Evolutionary conservation across 495 filamentous ascomycete genomes (phyloP).

Genomic region (Penicillium canariense): DNA sequence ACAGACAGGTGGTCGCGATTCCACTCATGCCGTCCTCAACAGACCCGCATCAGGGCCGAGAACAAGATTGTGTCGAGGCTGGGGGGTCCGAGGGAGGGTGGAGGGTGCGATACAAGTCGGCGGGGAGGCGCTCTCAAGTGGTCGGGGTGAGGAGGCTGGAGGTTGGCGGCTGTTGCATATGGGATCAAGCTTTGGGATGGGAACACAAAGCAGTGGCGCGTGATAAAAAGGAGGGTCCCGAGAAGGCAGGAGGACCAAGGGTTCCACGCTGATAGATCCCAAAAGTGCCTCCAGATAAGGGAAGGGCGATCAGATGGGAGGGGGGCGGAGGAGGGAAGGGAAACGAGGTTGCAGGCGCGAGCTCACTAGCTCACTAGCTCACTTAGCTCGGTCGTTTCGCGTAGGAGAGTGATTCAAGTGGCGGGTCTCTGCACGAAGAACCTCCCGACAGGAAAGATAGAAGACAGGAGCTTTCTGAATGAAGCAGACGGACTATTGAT

Average conservation of each 20-base stretch:
- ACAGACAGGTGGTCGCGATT: conserved; percentile 43
- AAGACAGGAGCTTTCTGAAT: no score
- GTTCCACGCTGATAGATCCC: neutral
- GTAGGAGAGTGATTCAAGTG: no score
- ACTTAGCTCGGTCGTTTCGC: neutral
- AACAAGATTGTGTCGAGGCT: neutral
- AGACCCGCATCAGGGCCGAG: conserved; percentile 32
- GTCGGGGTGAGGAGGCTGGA: conserved; percentile 2
- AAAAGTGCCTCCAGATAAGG: neutral
- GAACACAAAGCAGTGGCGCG: conserved; percentile 25
- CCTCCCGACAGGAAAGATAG: no score
- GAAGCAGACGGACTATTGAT: no score
- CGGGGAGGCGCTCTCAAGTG: neutral
- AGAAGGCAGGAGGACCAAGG: neutral
- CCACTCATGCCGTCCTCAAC: conserved; percentile 39
- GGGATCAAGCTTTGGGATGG: conserved; percentile 14
- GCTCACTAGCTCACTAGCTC: neutral
- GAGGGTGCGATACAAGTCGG: conserved; percentile 4
- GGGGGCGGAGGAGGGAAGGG: conserved; percentile 4
- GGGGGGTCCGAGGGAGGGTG: neutral
- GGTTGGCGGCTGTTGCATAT: conserved; percentile 11
- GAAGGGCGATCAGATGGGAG: neutral
- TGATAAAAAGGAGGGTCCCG: conserved; percentile 8
- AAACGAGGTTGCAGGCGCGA: conserved; percentile 18
- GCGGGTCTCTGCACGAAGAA: no score